These are phyloP conservation scores for Lignosus rhinocerotis DNA, from an alignment of 1,284 basidiomycete species.

Conservation along the genomic window DNA sequence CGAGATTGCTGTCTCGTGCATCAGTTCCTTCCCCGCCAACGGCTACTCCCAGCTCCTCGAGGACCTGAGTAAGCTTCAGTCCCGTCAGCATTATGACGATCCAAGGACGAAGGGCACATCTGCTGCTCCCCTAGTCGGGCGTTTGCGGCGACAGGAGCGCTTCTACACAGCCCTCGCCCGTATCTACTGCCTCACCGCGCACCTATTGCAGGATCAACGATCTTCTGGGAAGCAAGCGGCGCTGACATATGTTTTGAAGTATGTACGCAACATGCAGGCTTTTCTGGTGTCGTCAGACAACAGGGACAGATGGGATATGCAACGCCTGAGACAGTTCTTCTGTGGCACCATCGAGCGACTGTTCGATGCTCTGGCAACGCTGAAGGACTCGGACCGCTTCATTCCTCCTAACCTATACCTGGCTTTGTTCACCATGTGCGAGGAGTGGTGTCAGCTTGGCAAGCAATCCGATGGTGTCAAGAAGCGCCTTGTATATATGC, in stretches of 20 bases:
- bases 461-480: conserved; percentile 74
- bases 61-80: conserved; percentile 78
- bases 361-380: conserved; percentile 74
- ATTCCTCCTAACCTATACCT: conserved; percentile 78
- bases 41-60: conserved; percentile 84
- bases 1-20: conserved; percentile 84
- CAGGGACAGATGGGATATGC: conserved; percentile 78
- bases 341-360: conserved; percentile 87
- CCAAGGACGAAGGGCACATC: conserved; percentile 52
- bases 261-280: conserved; percentile 80
- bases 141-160: conserved; percentile 75
- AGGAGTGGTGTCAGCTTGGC: conserved; percentile 93
- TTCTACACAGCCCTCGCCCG: conserved; percentile 89
- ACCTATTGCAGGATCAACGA: conserved; percentile 72
- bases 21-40: conserved; percentile 81
- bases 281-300: conserved; percentile 76
- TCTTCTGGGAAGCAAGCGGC: conserved; percentile 73
- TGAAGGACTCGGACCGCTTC: conserved; percentile 77
- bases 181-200: conserved; percentile 86
- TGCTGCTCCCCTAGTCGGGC: conserved; percentile 43
- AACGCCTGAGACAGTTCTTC: conserved; percentile 86
- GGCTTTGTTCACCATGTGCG: conserved; percentile 82
- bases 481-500: conserved; percentile 75
- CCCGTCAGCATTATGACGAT: conserved; percentile 84
- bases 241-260: conserved; percentile 80